These are phyloP conservation scores for Pestalotiopsis sp. DNA, from an alignment of 2,329 filamentous ascomycete genomes.

Conservation along the genomic window DNA sequence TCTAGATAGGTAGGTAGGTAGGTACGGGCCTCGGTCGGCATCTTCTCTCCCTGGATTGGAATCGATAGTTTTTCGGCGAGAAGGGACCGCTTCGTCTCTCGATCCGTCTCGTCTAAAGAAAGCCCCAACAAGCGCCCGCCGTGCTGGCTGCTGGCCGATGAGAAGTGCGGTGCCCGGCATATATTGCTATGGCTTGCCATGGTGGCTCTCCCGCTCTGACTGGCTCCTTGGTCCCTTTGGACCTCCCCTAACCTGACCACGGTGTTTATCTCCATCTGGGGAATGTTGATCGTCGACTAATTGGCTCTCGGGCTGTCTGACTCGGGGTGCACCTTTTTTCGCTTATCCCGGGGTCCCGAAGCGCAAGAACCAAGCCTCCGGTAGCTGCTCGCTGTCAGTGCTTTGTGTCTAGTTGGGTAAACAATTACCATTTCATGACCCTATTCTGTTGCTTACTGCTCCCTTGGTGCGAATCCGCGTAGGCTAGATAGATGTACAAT, in stretches of 20 bases:
- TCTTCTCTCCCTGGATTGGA: too few species aligned
- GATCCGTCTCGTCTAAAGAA: background rate
- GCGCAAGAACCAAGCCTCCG: background rate
- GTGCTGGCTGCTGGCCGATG: too few species aligned
- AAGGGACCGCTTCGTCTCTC: conserved; percentile 6
- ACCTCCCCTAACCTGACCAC: background rate
- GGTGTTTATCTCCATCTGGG: conserved; percentile 1
- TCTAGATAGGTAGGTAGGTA: background rate
- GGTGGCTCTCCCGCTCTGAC: too few species aligned
- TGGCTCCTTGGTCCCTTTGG: background rate
- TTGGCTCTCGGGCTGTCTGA: background rate
- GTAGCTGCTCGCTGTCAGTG: background rate
- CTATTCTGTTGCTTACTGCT: too few species aligned
- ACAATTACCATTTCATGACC: too few species aligned
- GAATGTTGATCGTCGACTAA: conserved; percentile 2
- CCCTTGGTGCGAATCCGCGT: too few species aligned
- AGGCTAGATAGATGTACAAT: too few species aligned
- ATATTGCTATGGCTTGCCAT: background rate
- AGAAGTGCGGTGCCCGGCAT: background rate
- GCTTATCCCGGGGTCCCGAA: background rate
- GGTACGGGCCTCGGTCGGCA: too few species aligned
- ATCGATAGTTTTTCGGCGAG: conserved; percentile 13
- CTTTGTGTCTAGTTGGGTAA: background rate
- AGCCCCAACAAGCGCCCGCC: too few species aligned
- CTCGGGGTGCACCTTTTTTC: background rate